Base-by-base conservation (phyloP, 139 green algal genomes). In the Mychonastes homosphaera region DNA sequence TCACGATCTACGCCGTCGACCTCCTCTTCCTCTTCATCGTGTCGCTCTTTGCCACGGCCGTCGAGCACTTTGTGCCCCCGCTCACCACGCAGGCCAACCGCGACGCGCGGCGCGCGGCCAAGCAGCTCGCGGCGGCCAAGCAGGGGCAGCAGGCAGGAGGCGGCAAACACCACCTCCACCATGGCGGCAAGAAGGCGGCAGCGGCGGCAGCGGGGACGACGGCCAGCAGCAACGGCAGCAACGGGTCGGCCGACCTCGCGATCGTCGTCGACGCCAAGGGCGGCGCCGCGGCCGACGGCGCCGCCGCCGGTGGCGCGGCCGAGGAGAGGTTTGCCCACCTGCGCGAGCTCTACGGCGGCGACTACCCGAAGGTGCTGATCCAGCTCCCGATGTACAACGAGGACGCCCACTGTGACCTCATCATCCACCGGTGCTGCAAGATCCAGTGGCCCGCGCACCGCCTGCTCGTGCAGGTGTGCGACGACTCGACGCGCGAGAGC, bases 311-410 rank as follows among this genome's bases (percentile, higher is more conserved):
- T 18, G 41, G 10, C 41, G 8, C 41, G 41, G 41, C 12, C 10
- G 19, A 48, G 24, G 41, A 5, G 19, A 8, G 9, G 33, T 67
- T 32, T 51, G 40, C 29, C 39, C 49, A 67, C 29, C 27, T 67
- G 38, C 60, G 50, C 1, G 51, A 67, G 21, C 53, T 67, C 5
- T 67, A 67, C 51, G 26, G 57, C 33, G 61, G 61, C 2, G 61
- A 67, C 30, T 67, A 56, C 50, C 61, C 61, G 23, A 67, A 67
- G 51, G 88, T 97, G n/a, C 82, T 89, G 8, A 75, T 97, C 21
- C 59, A 96, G 77, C 83, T 95, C 21, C 62, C 62, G 2, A 75
- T 75, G 62, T 75, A 62, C 51, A 75, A 71, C 54, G 62, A 75
- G 70, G 75, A 77, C 44, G 67, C 70, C 2, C 67, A 77, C 46